Percentiles rank a stretch among this genome's conserved stretches.
Evolutionary conservation across 2,329 filamentous ascomycete species (phyloP).

Genomic region (Graphilbum ipis-grandicollis): DNA sequence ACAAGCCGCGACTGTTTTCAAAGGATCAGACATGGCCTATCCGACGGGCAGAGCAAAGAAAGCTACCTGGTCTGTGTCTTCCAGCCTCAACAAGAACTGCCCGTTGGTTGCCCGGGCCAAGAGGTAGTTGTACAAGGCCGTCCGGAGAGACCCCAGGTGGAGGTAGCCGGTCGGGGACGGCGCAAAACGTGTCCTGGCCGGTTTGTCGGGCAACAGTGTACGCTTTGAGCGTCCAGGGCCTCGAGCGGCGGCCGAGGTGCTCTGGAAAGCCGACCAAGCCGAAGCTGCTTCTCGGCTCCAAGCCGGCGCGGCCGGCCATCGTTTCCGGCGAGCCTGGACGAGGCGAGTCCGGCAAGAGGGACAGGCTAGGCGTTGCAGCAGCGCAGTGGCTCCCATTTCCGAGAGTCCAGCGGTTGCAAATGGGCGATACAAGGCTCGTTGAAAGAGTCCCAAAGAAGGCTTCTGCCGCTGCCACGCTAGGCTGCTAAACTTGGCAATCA

Average conservation of each 20-base stretch:
- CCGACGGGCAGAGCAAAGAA: no score
- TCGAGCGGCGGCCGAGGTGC: not conserved
- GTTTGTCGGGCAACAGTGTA: constrained; percentile 23
- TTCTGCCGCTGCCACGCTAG: no score
- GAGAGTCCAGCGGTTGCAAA: no score
- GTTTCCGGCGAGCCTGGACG: no score
- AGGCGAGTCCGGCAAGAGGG: no score
- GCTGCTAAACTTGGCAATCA: no score
- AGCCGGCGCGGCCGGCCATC: no score
- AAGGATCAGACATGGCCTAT: not conserved
- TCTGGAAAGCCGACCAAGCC: not conserved
- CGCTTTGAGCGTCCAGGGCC: not conserved
- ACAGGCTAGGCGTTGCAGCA: no score
- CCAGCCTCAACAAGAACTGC: constrained; percentile 77
- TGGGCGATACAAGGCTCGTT: no score
- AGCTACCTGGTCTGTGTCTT: constrained; percentile 79
- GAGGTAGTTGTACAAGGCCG: constrained; percentile 89
- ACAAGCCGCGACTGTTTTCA: constrained; percentile 59
- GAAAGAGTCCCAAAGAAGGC: no score
- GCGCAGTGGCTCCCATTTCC: no score
- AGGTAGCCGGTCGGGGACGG: constrained; percentile 90
- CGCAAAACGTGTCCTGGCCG: constrained; percentile 72
- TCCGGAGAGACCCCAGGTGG: constrained; percentile 79
- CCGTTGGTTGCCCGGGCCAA: constrained; percentile 77
- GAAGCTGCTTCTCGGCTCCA: not conserved